Evolutionary conservation across 2,329 filamentous ascomycete genomes (phyloP), one percentile per base, ranked within the genome.

Genomic region (Botrytis aclada): DNA sequence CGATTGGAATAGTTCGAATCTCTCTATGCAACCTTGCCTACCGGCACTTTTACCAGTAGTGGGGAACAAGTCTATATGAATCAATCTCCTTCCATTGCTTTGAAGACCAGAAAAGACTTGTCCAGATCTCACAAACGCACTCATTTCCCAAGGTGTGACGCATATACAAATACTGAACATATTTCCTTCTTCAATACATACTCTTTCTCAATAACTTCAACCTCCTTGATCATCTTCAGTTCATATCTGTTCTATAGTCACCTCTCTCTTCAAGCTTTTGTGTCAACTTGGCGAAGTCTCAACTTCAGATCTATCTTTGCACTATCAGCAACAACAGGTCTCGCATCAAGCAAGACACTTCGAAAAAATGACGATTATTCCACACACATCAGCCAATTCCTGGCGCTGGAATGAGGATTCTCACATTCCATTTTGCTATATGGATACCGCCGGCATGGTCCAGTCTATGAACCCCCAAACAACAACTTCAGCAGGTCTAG

Each of bases 331-430:
- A 47, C 22, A 22, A 4, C 6, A 67, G 74, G 77, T 80, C 80
- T 82, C 81, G 79, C 78, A 61, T 74, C 71, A 54, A 75, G 78
- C 82, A 81, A 80, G 79, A 81, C 78, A 74, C 75, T 79, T 77
- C 79, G 77, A 67, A 80, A 83, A 79, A 73, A 83, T 89, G 86
- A 85, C 85, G 77, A 83, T 87, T 77, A 83, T 84, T 72, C 81
- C 84, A 79, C 83, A 85, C 78, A 80, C 84, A 72, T 81, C 84
- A 74, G 82, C 82, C 76, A 82, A 84, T 70, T 83, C 81, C 81
- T 90, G 88, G 88, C 86, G 86, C 85, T 81, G 84, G 76, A 81
- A 85, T 74, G 86, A 88, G 60, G 84, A 87, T 62, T 82, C 82
- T 61, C 76, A 71, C 32, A 69, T 77, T 62, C 76, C 78, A 37